Base-by-base conservation (phyloP, 176 grass and related monocot genomes). In the Avena insularis region DNA sequence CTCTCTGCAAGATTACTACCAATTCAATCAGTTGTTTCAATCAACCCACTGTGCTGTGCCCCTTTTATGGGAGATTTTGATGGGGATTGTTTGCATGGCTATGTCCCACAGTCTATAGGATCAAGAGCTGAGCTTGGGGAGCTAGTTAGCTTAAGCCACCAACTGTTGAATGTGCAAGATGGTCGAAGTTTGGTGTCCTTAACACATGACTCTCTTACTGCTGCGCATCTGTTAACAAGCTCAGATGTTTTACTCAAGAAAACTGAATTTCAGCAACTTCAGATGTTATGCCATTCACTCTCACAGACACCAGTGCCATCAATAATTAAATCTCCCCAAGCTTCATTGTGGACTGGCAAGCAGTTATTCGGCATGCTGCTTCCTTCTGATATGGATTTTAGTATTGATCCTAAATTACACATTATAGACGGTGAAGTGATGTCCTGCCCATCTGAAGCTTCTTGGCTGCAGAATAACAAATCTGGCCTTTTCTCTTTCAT, bases 61-160 rank as follows among this genome's bases (percentile, higher is more conserved):
- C 95, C 95, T 77, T 87, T 97, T 43, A 54, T 87, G 62, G 91
- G 95, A 46, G 93, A 97, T 86, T 97, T 97, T 57, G 95, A 97
- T 87, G 92, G 95, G 47, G 95, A 97, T 40, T 94, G 95, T 88
- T 84, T 97, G 46, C 46, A 48, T 10, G 46, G 46, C 8, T 48
- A 48, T 48, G 46, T 48, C 46, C 46, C 46, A 48, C 92, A 97
- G 16, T 91, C 92, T 3, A 4, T 94, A 27, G 78, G 35, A 72
- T 97, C 86, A 48, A 92, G 92, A 83, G 86, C 84, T 54, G 95
- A 97, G 77, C 90, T 94, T 89, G 64, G 79, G 31, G 85, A 93
- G 59, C 43, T 97, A n/a, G 89, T 93, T 77, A 91, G 82, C 36
- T 89, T 97, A 73, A 82, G 80, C 29, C 57, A 79, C 29, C 90